Base-by-base conservation (phyloP, 352 stramenopile genomes). In the Plasmopara halstedii region DNA sequence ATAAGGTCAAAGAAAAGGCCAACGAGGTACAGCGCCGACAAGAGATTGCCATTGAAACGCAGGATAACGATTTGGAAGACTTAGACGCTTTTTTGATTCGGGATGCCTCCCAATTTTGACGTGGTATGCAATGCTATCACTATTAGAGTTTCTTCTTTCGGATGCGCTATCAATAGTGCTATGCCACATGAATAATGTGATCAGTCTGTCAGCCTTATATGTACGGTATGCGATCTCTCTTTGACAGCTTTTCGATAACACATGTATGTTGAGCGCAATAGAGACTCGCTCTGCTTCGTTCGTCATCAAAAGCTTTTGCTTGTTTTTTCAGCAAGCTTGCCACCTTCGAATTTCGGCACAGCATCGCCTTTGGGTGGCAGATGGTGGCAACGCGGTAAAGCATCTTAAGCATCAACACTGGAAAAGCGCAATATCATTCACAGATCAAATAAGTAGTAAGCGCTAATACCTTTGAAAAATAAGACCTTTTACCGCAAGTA, bases 21-120 rank as follows among this genome's bases (percentile, higher is more conserved):
- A 52, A 78, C 35, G 58, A 71, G 29, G 41, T 53, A 31, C 52
- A 59, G 15, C 55, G 47, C 11, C 47, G 57, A 14, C 70, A 59
- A 38, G 56, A 72, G 44, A 64, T 72, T 22, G 57, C 65, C 11
- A 64, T 85, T 42, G 53, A 84, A 51, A 66, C 65, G 18, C 43
- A 57, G 11, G 63, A 76, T 31, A 50, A 31, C 20, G 61, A 79
- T 22, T 35, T 80, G n/a, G 62, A 68, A 4, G 67, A 85, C 39
- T 63, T 89, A 37, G 77, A 86, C 33, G 59, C 55, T 1, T 85
- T 89, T 48, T 52, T 89, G 1, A 62, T 60, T 1, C 52, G 74
- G 14, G 76, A 88, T 37, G 72, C 60, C 4, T 54, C 56, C 26
- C 62, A 70, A 29, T 77, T 75, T 39, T 86, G 53, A 69, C n/a